A percentile compares a stretch with the other conserved stretches of the same genome.
phyloP scores from a whole-genome alignment of 768 basidiomycete genomes.

The Coprinopsis marcescibilis region DNA sequence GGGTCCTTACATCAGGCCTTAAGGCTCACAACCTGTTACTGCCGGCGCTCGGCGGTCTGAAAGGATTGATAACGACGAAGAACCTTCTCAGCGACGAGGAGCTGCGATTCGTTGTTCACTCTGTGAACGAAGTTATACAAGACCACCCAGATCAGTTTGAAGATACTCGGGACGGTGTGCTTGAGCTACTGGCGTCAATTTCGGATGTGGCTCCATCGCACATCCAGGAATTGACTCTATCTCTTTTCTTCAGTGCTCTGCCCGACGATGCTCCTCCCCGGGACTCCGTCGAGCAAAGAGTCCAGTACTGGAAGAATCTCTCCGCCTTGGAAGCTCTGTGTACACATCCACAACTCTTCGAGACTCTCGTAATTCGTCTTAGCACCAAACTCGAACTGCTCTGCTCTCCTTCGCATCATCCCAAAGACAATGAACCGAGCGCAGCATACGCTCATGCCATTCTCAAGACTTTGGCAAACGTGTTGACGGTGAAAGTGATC shows the following conservation, averaged over 20 bases:
- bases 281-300: conserved; percentile 49
- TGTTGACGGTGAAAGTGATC: conserved; percentile 43
- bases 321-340: conserved; percentile 69
- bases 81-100: conserved; percentile 66
- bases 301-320: conserved; percentile 62
- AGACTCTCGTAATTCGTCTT: conserved; percentile 72
- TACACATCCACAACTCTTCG: conserved; percentile 71
- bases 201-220: conserved; percentile 54
- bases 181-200: conserved; percentile 61
- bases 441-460: conserved; percentile 86
- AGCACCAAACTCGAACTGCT: conserved; percentile 70
- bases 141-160: conserved; percentile 44
- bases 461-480: conserved; percentile 60
- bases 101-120: conserved; percentile 72
- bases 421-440: conserved; percentile 47
- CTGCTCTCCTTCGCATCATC: conserved; percentile 32
- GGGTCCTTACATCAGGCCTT: conserved; percentile 54
- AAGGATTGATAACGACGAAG: conserved; percentile 58
- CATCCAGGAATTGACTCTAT: conserved; percentile 71
- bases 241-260: conserved; percentile 69
- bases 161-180: conserved; percentile 51
- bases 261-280: conserved; percentile 60
- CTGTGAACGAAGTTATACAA: conserved; percentile 63
- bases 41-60: conserved; percentile 61
- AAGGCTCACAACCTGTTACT: conserved; percentile 44